phyloP scores from a whole-genome alignment of 495 filamentous ascomycete species.

The Aspergillus taichungensis region DNA sequence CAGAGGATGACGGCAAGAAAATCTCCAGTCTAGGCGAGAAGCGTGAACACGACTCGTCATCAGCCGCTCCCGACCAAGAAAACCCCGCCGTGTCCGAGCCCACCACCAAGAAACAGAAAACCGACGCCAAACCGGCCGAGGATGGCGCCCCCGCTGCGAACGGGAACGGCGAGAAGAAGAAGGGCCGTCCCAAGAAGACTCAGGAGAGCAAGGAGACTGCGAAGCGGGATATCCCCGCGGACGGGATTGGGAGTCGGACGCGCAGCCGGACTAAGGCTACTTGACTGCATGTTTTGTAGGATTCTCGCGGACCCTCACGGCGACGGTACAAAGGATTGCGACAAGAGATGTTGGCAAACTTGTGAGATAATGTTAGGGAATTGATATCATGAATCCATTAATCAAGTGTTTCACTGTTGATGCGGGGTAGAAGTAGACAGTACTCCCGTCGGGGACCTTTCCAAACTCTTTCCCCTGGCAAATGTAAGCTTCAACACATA shows the following conservation, averaged over 20 bases:
- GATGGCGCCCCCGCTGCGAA: conserved; percentile 8
- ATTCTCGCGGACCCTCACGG: too few species aligned
- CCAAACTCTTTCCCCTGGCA: too few species aligned
- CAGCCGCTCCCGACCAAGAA: conserved; percentile 5
- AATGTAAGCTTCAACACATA: too few species aligned
- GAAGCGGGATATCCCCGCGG: conserved; percentile 23
- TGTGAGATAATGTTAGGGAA: too few species aligned
- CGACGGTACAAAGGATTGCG: too few species aligned
- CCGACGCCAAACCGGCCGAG: conserved; percentile 6
- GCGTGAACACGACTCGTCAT: conserved; percentile 20
- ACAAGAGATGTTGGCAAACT: too few species aligned
- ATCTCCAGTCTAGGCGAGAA: conserved; percentile 18
- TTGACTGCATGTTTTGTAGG: not conserved
- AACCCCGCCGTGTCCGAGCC: conserved; percentile 11
- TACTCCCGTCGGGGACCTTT: too few species aligned
- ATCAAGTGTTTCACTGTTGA: too few species aligned
- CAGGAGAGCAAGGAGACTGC: conserved; percentile 25
- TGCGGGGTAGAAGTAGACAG: too few species aligned
- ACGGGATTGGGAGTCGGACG: conserved; percentile 34
- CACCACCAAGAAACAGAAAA: conserved; percentile 24
- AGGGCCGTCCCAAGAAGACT: conserved; percentile 27
- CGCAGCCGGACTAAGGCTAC: conserved; percentile 32
- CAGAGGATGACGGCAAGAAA: conserved; percentile 1
- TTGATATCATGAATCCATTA: too few species aligned
- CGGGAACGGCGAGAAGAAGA: conserved; percentile 19